A percentile compares a stretch with the other conserved stretches of the same genome.
Conservation (phyloP, 768 basidiomycete species). For the Rickenella mellea region DNA sequence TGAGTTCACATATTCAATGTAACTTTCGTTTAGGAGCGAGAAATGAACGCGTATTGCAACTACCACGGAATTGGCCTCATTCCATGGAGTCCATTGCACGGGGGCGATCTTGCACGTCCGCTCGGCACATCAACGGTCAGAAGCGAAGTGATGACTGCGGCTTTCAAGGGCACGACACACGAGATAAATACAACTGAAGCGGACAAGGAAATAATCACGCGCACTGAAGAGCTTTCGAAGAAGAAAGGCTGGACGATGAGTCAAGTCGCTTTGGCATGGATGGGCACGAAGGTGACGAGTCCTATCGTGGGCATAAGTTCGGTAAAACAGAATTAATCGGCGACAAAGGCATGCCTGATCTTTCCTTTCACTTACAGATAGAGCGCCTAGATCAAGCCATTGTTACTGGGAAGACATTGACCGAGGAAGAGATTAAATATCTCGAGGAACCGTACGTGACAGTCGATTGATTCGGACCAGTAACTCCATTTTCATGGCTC, state of each 20-base stretch:
- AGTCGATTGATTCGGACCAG: no score
- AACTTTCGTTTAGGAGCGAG: conserved; percentile 16
- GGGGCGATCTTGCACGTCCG: conserved; percentile 18
- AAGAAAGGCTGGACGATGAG: conserved; percentile 26
- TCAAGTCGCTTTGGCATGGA: conserved; percentile 30
- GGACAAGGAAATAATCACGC: conserved; percentile 16
- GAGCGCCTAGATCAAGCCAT: neutral
- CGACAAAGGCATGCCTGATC: neutral
- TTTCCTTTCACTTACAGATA: neutral
- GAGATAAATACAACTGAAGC: conserved; percentile 13
- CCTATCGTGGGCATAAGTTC: conserved; percentile 27
- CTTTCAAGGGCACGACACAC: neutral
- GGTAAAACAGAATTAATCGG: conserved; percentile 3
- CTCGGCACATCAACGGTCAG: neutral
- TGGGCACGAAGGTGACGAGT: conserved; percentile 20
- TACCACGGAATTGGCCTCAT: conserved; percentile 28
- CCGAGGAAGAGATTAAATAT: conserved; percentile 31
- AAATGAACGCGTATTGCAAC: conserved; percentile 21
- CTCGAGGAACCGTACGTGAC: conserved; percentile 29
- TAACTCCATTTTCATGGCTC: no score
- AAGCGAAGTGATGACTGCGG: no score
- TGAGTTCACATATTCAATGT: neutral
- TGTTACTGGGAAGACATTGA: conserved; percentile 17
- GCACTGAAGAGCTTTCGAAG: conserved; percentile 26
- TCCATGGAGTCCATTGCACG: conserved; percentile 29